phyloP scores from a whole-genome alignment of 768 basidiomycete species.

The Collybiopsis luxurians region DNA sequence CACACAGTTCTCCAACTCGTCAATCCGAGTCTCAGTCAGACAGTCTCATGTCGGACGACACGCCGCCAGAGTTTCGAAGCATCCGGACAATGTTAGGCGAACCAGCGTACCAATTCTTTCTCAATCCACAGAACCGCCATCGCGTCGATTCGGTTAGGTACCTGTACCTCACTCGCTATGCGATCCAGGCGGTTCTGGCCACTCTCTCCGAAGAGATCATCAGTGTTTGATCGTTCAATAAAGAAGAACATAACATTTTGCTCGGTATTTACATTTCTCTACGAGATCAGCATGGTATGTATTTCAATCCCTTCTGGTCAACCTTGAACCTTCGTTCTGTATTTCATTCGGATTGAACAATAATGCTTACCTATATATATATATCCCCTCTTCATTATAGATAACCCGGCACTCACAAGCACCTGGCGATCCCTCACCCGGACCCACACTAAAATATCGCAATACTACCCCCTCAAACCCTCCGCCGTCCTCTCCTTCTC shows the following conservation, averaged over 20 bases:
- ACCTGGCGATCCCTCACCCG: background rate
- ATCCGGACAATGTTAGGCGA: no score
- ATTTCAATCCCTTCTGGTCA: no score
- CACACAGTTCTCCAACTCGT: no score
- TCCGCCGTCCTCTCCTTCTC: background rate
- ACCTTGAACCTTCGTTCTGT: no score
- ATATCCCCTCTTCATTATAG: background rate
- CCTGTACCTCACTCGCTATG: background rate
- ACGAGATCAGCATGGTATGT: background rate
- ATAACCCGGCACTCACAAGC: background rate
- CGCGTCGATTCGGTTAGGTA: no score
- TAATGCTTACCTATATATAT: background rate
- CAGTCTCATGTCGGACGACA: no score
- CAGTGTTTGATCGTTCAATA: background rate
- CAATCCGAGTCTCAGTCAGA: no score
- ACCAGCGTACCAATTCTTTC: no score
- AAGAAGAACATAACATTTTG: background rate
- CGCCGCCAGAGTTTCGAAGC: no score
- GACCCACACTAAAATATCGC: background rate
- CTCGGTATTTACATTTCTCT: background rate
- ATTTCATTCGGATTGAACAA: background rate
- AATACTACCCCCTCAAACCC: background rate
- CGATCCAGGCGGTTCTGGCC: background rate
- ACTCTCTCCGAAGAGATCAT: background rate
- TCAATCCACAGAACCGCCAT: no score